phyloP scores from a whole-genome alignment of 192 early-diverging fungal species.

The Backusella tarrabulga region DNA sequence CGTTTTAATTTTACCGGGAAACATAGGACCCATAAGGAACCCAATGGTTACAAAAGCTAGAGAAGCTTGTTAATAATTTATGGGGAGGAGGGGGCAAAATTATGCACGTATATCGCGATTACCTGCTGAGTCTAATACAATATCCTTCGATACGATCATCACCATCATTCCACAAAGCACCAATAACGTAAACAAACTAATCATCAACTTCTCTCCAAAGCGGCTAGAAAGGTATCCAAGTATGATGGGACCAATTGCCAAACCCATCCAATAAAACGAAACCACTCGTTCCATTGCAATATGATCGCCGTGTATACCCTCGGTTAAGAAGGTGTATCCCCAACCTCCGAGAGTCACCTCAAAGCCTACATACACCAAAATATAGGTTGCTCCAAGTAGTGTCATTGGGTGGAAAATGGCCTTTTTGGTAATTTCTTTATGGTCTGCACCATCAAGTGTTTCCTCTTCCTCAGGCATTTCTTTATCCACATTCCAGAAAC shows the following conservation, averaged over 20 bases:
- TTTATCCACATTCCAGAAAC: conserved; percentile 16
- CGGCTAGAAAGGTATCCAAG: conserved; percentile 31
- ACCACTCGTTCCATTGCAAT: conserved; percentile 24
- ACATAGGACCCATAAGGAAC: conserved; percentile 25
- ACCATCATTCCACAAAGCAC: conserved; percentile 11
- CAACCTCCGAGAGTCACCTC: conserved; percentile 40
- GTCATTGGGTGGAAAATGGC: conserved; percentile 26
- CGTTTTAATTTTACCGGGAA: neutral
- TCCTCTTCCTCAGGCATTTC: conserved; percentile 2
- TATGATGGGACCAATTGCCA: conserved; percentile 27
- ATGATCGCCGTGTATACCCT: conserved; percentile 22
- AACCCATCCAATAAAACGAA: conserved; percentile 34
- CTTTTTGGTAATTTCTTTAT: neutral
- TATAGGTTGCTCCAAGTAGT: conserved; percentile 22
- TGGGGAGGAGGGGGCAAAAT: neutral
- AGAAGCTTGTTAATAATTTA: neutral
- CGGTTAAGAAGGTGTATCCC: conserved; percentile 34
- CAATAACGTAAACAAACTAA: conserved; percentile 12
- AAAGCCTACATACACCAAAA: conserved; percentile 38
- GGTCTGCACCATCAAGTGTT: neutral
- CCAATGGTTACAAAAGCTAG: conserved; percentile 19
- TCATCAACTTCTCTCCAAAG: conserved; percentile 36
- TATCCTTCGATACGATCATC: neutral
- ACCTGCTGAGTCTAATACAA: conserved; percentile 21
- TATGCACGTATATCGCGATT: neutral